Evolutionary conservation across 2,329 filamentous ascomycete species (phyloP).

Genomic region (Corniculantispora saksenae): DNA sequence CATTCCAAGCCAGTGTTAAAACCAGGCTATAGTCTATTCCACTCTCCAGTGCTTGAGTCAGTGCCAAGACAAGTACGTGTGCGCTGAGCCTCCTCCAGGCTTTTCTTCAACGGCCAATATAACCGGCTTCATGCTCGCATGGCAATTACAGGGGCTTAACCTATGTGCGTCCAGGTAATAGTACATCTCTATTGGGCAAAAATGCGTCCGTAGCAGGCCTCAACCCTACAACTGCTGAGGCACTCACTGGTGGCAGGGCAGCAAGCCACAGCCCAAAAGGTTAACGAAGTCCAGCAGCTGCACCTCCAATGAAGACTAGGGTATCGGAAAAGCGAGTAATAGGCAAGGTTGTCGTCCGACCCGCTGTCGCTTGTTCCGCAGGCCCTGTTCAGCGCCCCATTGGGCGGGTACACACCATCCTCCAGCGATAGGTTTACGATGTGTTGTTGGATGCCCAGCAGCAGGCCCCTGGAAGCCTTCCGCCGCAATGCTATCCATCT

Average conservation of each 20-base stretch:
- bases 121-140: background rate
- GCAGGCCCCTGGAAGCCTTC: background rate
- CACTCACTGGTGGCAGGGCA: background rate
- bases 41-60: background rate
- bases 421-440: background rate
- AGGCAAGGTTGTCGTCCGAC: background rate
- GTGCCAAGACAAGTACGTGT: constrained; percentile 9
- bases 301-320: background rate
- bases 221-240: background rate
- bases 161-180: background rate
- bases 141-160: background rate
- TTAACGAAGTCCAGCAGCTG: background rate
- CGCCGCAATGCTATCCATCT: background rate
- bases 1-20: background rate
- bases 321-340: constrained; percentile 10
- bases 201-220: background rate
- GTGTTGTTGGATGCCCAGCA: background rate
- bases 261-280: background rate
- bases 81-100: background rate
- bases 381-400: constrained; percentile 2
- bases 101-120: background rate
- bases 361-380: constrained; percentile 10
- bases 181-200: background rate
- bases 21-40: background rate
- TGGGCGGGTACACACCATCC: background rate